Base-by-base conservation (phyloP, 768 basidiomycete species). In the Suillus subluteus region DNA sequence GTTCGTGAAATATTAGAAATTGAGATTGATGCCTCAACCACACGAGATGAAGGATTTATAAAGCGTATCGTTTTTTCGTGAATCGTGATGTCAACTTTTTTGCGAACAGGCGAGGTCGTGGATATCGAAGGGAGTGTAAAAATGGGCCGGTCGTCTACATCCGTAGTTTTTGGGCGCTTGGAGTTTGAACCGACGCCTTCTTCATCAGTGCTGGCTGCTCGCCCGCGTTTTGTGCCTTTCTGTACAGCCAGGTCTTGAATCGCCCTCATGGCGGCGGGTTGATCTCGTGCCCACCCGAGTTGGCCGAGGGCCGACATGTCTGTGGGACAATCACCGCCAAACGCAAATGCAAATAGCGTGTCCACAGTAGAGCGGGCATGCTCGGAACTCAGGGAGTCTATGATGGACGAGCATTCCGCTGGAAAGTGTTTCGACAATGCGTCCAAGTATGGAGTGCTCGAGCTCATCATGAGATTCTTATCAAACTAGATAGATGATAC, bases 51-150 rank as follows among this genome's bases (percentile, higher is more conserved):
- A 0, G 87, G 80, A 73, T 89, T 81, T 4, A 80, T 78, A 71
- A 93, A 82, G 7, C 79, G 80, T 64, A 93, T 80, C 7, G 85
- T 79, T 23, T 79, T 75, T 26, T 79, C 71, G 71, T 87, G 82
- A 46, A 91, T 77, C 4, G 84, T 84, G 70, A 92, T 82, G 71
- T 93, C 86, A 46, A 90, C 84, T 68, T 91, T 92, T 79, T 91
- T 92, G 62, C 92, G 88, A 62, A 93, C 75, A 13, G 92, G 92
- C 0, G 91, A 87, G 13, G 89, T 87, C n/a, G 84, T 80, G 37
- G 91, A 92, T 50, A 94, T 76, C 21, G 87, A 77, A 48, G 90
- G 87, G 1, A 93, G 78, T 2, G 88, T 86, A 76, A 85, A 88
- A 12, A 84, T 65, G 1, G 88, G 84, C 0, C 76, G 71, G 43